These are phyloP conservation scores for Psidium friedrichsthalianum DNA, from an alignment of 345 rosid genomes.

Conservation along the genomic window DNA sequence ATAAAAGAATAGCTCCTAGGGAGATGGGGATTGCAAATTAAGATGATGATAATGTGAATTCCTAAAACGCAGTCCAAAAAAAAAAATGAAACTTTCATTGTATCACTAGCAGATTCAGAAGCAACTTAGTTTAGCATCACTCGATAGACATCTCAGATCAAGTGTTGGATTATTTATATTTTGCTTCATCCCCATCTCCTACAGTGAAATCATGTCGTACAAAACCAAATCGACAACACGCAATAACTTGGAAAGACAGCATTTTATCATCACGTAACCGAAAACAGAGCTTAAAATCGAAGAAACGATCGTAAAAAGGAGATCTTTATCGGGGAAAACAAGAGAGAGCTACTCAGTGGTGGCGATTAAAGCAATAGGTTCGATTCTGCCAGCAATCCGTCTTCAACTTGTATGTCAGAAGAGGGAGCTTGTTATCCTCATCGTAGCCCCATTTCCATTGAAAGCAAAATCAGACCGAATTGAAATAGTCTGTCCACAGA, in stretches of 20 bases:
- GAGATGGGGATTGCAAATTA: background rate
- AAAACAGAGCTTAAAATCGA: background rate
- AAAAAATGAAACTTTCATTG: background rate
- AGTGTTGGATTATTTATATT: conserved; percentile 42
- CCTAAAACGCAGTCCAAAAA: background rate
- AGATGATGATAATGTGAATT: background rate
- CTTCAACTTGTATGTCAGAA: conserved; percentile 37
- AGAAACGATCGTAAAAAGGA: background rate
- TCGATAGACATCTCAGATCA: conserved; percentile 39
- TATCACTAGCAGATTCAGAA: conserved; percentile 37
- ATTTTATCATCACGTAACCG: background rate
- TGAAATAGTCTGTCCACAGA: background rate
- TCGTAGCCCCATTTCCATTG: conserved; percentile 12
- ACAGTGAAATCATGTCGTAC: background rate
- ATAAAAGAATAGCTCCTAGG: background rate
- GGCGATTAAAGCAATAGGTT: conserved; percentile 34
- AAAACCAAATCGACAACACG: background rate
- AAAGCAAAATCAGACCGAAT: background rate
- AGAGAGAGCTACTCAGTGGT: conserved; percentile 33
- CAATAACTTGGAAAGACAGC: background rate
- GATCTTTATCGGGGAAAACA: background rate
- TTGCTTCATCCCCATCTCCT: conserved; percentile 38
- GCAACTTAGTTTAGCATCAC: conserved; percentile 18
- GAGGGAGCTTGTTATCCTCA: conserved; percentile 65
- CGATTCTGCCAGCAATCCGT: conserved; percentile 60